Percentiles rank a stretch among this genome's conserved stretches.
Conservation (phyloP, 2,329 filamentous ascomycete genomes). For the Aspergillus sp. region DNA sequence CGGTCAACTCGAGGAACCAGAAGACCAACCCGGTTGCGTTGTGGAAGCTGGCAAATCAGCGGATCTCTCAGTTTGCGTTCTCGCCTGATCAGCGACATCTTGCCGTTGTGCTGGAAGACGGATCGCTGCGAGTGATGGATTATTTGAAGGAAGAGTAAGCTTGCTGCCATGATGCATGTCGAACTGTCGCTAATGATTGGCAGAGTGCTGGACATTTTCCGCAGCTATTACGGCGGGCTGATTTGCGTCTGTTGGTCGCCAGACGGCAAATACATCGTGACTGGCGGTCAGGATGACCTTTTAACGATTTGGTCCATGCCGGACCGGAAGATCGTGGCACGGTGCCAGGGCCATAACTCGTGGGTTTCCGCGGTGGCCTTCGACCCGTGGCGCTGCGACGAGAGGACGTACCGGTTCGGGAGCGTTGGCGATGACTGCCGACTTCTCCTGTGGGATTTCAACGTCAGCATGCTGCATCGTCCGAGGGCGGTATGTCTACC, state of each 20-base stretch:
- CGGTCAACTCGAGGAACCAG: slow-evolving; percentile 86
- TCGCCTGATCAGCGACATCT: slow-evolving; percentile 81
- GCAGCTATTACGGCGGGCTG: slow-evolving; percentile 87
- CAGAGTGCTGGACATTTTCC: slow-evolving; percentile 76
- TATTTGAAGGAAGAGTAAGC: slow-evolving; percentile 79
- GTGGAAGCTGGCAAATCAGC: slow-evolving; percentile 87
- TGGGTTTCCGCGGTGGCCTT: slow-evolving; percentile 93
- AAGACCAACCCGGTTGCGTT: slow-evolving; percentile 85
- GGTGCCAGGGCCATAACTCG: slow-evolving; percentile 89
- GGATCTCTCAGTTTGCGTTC: slow-evolving; percentile 84
- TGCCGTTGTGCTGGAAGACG: slow-evolving; percentile 85
- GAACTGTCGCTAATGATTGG: slow-evolving; percentile 2
- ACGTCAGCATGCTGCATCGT: slow-evolving; percentile 86
- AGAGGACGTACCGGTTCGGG: slow-evolving; percentile 88
- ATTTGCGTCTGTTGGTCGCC: slow-evolving; percentile 96
- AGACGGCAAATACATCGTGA: slow-evolving; percentile 90
- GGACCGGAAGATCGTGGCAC: slow-evolving; percentile 74
- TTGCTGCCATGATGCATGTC: background rate
- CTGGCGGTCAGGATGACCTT: slow-evolving; percentile 89
- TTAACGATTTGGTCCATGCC: slow-evolving; percentile 91
- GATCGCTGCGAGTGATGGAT: slow-evolving; percentile 79
- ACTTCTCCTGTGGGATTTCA: slow-evolving; percentile 93
- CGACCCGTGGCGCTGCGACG: slow-evolving; percentile 94
- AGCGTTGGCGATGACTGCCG: slow-evolving; percentile 92
- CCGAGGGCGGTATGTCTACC: slow-evolving; percentile 63